Base-by-base conservation (phyloP, 495 filamentous ascomycete species). In the Aspergillus sclerotiicarbonarius region DNA sequence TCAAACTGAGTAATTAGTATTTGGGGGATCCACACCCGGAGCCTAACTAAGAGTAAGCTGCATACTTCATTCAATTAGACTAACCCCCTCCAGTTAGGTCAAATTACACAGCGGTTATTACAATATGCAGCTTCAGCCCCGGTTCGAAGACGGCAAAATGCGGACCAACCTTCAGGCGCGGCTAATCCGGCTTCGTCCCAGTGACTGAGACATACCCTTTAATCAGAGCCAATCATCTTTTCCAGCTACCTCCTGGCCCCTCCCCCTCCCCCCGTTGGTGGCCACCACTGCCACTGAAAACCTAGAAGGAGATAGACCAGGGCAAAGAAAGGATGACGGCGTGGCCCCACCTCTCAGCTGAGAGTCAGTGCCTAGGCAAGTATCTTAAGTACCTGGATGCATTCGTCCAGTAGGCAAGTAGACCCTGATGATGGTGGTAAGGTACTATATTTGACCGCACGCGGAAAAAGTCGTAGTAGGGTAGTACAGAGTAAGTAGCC, bases 111-210 rank as follows among this genome's bases (percentile, higher is more conserved):
- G 25, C 25, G 25, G 5, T 25, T 25, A 25, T 25, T 25, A 41
- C 16, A n/a, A n/a, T n/a, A n/a, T n/a, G 19, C 35, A 12, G 21
- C 8, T 57, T 45, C 51, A 51, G 54, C 46, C 16, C 21, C 31
- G 39, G 53, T 20, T 33, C 58, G 53, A 54, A 53, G 12, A 51
- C 53, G 56, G 62, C 33, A 49, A 62, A 54, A 56, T 32, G 59
- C 59, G 56, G 57, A 21, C 49, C 51, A 54, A 57, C 53, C 49
- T 46, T n/a, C 48, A 55, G 46, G 39, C 41, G 53, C 53, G 53
- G 58, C 58, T 56, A 48, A 60, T 60, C 58, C 58, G 52, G 37
- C 57, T 50, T 56, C 39, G 18, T 29, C 44, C 7, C 43, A 32
- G 31, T 21, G 13, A 30, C 44, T 56, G 43, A 47, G 54, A 56